Evolutionary conservation across 306 rosid genomes (phyloP), one percentile per base, ranked within the genome.

Genomic region (Vigna nakashimae): DNA sequence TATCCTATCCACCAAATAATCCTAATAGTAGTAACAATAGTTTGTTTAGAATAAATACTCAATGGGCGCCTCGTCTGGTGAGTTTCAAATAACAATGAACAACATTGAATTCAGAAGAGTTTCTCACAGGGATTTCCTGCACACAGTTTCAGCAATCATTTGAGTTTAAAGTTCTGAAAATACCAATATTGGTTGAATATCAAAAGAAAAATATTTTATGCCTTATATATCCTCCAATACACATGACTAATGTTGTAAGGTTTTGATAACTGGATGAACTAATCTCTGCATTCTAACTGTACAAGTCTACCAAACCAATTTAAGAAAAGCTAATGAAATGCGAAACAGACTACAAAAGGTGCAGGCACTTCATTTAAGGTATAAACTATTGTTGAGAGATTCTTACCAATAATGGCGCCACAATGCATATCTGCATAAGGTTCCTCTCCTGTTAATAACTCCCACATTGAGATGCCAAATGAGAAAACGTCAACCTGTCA

Each of bases 371-470:
- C 38, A 34, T 40, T 58, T 13, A 10, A 66, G 51, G 7, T 24
- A 72, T 22, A 67, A 42, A 42, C 40, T 20, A n/a, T 32, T 22
- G 42, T 46, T 55, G 63, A 82, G 36, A 62, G 79, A 55, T 69
- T 53, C 79, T 82, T 83, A 93, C 99, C 97, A 74, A 96, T 92
- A 79, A 96, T 96, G 79, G 97, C 91, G 57, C 99, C 99, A 73
- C 98, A 96, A 60, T 96, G 98, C 97, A 96, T 88, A 81, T 87
- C 91, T 34, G 99, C 98, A 73, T 96, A 96, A 30, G 99, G 99
- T 75, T 96, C 98, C 80, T 92, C 98, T 60, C 94, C 96, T 9
- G 96, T 96, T 83, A 91, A 79, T 80, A 96, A 82, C 90, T 96
- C 99, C 99, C 98, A 96, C 96, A 91, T 82, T 51, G 92, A 89